Evolutionary conservation across 2,329 filamentous ascomycete genomes (phyloP).

Genomic region (Pseudogymnoascus sp.): DNA sequence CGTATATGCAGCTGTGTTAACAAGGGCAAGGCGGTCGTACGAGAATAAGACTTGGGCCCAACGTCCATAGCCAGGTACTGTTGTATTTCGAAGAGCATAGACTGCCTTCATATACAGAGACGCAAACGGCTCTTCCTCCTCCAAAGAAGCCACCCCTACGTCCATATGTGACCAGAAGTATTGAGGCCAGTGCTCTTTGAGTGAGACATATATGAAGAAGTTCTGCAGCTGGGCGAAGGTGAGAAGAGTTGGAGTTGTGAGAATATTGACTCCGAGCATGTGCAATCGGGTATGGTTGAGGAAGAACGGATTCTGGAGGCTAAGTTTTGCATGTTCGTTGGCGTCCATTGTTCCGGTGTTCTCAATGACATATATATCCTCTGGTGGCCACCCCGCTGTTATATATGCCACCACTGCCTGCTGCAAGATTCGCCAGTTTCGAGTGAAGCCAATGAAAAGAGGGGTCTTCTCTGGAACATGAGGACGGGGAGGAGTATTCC

Average conservation of each 20-base stretch:
- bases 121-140: conserved; percentile 21
- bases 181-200: conserved; percentile 37
- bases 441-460: conserved; percentile 53
- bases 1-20: conserved; percentile 44
- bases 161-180: conserved; percentile 56
- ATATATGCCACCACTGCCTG: conserved; percentile 52
- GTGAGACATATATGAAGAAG: conserved; percentile 41
- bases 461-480: conserved; percentile 40
- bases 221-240: conserved; percentile 51
- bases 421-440: conserved; percentile 47
- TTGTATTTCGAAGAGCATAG: conserved; percentile 13
- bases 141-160: conserved; percentile 39
- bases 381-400: conserved; percentile 48
- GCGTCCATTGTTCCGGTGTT: conserved; percentile 49
- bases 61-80: conserved; percentile 9
- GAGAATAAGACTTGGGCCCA: conserved; percentile 52
- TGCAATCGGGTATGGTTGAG: conserved; percentile 44
- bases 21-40: conserved; percentile 51
- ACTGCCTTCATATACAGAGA: conserved; percentile 21
- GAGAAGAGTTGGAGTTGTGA: conserved; percentile 45
- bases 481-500: conserved; percentile 37
- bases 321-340: conserved; percentile 41
- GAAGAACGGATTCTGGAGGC: conserved; percentile 49
- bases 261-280: conserved; percentile 45
- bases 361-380: conserved; percentile 48